Base-by-base conservation (phyloP, 768 basidiomycete genomes). In the Rhodotorula diobovata region DNA sequence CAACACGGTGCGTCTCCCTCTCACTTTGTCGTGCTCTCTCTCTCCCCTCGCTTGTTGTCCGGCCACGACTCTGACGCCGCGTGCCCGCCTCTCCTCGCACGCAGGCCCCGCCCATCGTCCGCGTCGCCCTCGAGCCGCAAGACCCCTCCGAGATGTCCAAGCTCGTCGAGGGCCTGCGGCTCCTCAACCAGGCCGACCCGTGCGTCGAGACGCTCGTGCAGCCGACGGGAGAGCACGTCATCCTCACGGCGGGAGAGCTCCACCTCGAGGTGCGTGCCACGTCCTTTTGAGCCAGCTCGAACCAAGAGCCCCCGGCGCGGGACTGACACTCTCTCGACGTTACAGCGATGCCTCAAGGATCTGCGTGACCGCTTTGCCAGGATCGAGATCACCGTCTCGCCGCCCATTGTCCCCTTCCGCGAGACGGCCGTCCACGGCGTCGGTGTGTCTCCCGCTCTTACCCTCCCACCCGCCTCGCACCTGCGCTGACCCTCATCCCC, bases 151-250 rank as follows among this genome's bases (percentile, higher is more conserved):
- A 98, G 78, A 90, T 98, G 87, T 88, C 87, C 2, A 93, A 91
- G 79, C 84, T 99, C 34, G 85, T 98, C 56, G 85, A 84, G 48
- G 96, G 96, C 1, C 82, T 99, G 65, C 90, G 89, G 74, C 83
- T 98, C 21, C 86, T 99, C 45, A 90, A 89, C 75, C 94, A 97
- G 79, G 89, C 93, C 9, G 96, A 98, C 82, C 95, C 96, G 2
- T 98, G 93, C 74, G 94, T 95, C 9, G 93, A 98, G 79, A 94
- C 91, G 0, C 93, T 97, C 80, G 93, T 97, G 75, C 96, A 98
- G 80, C 87, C 91, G 77, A 96, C 94, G 0, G 96, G 96, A 43
- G 96, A 99, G 80, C 90, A 96, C 80, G 96, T 99, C 66, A 96
- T 99, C 73, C 81, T 97, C 70, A 91, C 91, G 6, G 96, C 96